Conservation (phyloP, 75 land plant species). For the Cryptomeria japonica region DNA sequence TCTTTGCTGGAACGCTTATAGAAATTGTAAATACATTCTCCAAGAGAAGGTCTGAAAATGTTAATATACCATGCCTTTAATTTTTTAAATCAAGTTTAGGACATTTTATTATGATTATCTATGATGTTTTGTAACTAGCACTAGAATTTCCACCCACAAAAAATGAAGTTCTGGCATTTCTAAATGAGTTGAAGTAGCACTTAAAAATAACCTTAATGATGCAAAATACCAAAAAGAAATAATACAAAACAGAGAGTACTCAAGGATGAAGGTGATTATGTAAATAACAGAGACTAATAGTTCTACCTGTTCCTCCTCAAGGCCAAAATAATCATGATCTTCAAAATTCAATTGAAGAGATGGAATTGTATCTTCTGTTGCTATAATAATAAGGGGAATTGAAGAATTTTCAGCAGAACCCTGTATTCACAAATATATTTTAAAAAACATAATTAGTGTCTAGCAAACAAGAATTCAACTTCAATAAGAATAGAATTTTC, state of each 20-base stretch:
- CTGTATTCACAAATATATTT: constrained; percentile 11
- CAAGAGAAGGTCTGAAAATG: background rate
- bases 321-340: constrained; percentile 32
- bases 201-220: background rate
- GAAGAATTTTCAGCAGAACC: background rate
- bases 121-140: background rate
- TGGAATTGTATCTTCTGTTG: constrained; percentile 9
- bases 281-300: background rate
- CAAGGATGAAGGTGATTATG: background rate
- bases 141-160: background rate
- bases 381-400: background rate
- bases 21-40: background rate
- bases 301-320: constrained; percentile 28
- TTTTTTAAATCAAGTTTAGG: background rate
- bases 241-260: background rate
- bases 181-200: background rate
- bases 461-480: background rate
- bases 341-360: constrained; percentile 6
- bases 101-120: background rate
- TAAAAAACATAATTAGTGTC: constrained; percentile 2
- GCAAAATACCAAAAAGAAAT: background rate
- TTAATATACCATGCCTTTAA: background rate
- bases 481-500: background rate
- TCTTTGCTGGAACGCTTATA: background rate
- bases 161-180: background rate